Percentiles rank a stretch among this genome's conserved stretches.
phyloP scores from a whole-genome alignment of 2,329 filamentous ascomycete species.

The Cordyceps militaris region DNA sequence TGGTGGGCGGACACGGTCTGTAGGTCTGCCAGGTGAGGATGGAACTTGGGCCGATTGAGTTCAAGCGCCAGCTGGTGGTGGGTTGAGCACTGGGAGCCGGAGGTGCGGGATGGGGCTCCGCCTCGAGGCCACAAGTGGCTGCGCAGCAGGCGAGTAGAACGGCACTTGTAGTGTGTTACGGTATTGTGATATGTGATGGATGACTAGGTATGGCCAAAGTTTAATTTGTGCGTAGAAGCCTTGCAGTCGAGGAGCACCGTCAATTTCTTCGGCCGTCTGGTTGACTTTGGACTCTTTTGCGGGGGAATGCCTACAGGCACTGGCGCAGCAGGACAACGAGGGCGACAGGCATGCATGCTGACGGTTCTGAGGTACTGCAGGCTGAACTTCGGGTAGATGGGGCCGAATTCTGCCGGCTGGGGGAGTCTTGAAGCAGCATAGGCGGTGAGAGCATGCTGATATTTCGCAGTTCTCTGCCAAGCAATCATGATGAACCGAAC shows the following conservation, averaged over 20 bases:
- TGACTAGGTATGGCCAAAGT: no score
- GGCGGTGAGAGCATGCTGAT: conserved; percentile 5
- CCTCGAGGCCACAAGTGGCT: background rate
- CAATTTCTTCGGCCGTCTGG: no score
- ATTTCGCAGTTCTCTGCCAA: background rate
- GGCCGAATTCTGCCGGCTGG: conserved; percentile 1
- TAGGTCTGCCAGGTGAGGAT: background rate
- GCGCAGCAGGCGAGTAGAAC: no score
- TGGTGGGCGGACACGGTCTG: background rate
- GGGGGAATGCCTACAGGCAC: no score
- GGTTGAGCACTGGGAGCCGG: background rate
- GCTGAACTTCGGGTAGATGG: conserved; percentile 3
- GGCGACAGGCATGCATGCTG: background rate
- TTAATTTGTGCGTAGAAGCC: no score
- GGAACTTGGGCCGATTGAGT: conserved; percentile 5
- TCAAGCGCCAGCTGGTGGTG: background rate
- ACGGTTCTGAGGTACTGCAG: background rate
- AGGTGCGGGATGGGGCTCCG: conserved; percentile 2
- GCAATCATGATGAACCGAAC: background rate
- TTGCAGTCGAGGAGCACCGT: no score
- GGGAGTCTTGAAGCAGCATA: background rate
- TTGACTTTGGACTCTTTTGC: no score
- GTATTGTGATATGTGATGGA: no score
- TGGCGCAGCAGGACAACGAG: background rate
- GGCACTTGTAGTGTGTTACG: no score